phyloP scores from a whole-genome alignment of 2,329 filamentous ascomycete species.

The Trichoderma cornu-damae region DNA sequence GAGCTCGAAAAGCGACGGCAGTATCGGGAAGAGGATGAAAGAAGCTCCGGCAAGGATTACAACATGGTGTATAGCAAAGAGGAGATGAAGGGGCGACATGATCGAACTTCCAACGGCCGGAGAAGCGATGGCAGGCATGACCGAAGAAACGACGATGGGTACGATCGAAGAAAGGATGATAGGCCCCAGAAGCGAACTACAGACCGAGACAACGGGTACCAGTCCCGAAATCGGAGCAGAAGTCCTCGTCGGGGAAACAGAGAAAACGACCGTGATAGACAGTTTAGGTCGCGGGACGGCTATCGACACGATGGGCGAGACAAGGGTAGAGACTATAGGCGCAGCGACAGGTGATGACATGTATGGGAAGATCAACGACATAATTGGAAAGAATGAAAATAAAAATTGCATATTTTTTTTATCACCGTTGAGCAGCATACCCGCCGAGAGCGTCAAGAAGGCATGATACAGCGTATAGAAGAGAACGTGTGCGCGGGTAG shows the following conservation, averaged over 20 bases:
- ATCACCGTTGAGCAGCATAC: slow-evolving; percentile 74
- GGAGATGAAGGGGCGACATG: slow-evolving; percentile 53
- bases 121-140: slow-evolving; percentile 22
- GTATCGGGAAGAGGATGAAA: slow-evolving; percentile 65
- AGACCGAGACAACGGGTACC: background rate
- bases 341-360: slow-evolving; percentile 30
- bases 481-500: slow-evolving; percentile 84
- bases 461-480: slow-evolving; percentile 87
- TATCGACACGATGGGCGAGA: slow-evolving; percentile 29
- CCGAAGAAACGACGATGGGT: slow-evolving; percentile 18
- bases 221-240: slow-evolving; percentile 40
- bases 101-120: slow-evolving; percentile 16
- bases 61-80: slow-evolving; percentile 77
- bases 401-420: background rate
- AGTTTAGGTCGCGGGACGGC: slow-evolving; percentile 23
- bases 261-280: slow-evolving; percentile 26
- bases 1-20: slow-evolving; percentile 86
- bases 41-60: slow-evolving; percentile 50
- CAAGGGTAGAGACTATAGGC: slow-evolving; percentile 43
- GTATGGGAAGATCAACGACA: background rate
- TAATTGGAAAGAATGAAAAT: background rate
- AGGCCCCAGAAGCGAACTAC: background rate
- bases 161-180: slow-evolving; percentile 18
- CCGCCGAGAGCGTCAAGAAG: slow-evolving; percentile 92
- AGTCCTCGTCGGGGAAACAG: slow-evolving; percentile 35